These are phyloP conservation scores for Guadua angustifolia DNA, from an alignment of 176 grass and related monocot genomes.

Conservation along the genomic window DNA sequence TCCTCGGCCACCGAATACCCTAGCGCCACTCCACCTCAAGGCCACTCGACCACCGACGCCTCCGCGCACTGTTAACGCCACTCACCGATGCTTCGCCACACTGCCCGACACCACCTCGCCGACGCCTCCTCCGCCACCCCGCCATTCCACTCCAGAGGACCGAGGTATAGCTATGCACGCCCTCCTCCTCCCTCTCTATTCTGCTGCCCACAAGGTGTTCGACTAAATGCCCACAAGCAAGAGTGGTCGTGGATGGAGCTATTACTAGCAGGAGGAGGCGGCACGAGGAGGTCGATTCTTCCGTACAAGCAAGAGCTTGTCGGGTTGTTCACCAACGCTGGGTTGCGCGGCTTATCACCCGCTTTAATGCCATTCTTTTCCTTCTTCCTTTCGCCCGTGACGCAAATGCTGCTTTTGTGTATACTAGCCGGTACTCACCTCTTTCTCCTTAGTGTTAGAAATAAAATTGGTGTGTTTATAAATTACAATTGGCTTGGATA, in stretches of 20 bases:
- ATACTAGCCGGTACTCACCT: conserved; percentile 39
- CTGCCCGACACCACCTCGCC: no score
- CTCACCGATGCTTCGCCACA: no score
- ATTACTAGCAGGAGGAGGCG: conserved; percentile 50
- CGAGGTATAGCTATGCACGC: no score
- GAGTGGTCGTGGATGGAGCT: conserved; percentile 37
- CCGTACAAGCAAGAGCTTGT: conserved; percentile 87
- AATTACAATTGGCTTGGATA: background rate
- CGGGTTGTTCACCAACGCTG: conserved; percentile 79
- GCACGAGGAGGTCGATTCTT: conserved; percentile 65
- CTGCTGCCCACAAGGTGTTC: no score
- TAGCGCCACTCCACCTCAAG: no score
- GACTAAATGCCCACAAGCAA: no score
- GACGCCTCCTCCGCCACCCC: no score
- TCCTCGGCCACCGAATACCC: no score
- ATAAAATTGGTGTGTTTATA: conserved; percentile 26
- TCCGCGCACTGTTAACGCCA: no score
- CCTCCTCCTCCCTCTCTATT: no score
- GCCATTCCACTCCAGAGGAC: no score
- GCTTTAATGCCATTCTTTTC: conserved; percentile 28
- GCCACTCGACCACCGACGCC: no score
- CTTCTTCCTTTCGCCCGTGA: background rate
- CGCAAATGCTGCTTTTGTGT: conserved; percentile 23
- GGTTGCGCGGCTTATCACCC: conserved; percentile 71
- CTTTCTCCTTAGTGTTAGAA: background rate